Conservation (phyloP, 345 rosid species). For the Melastoma malabathricum region DNA sequence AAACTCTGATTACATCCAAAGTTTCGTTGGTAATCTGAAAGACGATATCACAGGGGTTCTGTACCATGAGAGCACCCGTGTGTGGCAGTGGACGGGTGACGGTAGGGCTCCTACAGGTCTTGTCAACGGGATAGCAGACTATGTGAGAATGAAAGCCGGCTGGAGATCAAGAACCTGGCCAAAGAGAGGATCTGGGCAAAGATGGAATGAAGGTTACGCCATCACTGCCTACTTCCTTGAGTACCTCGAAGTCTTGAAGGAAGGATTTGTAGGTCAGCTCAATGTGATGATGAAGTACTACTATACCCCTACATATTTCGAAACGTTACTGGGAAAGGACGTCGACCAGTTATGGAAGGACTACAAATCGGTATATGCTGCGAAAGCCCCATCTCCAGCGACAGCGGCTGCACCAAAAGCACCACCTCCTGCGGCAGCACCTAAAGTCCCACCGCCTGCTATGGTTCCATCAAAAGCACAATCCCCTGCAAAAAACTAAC, state of each 20-base stretch:
- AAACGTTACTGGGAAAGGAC: not conserved
- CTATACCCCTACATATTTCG: not conserved
- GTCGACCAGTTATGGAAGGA: not conserved
- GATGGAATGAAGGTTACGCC: constrained; percentile 2
- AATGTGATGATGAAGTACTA: constrained; percentile 1
- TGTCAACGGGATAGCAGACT: not conserved
- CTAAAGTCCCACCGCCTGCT: too few species aligned
- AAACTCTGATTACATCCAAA: not conserved
- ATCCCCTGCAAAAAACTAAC: too few species aligned
- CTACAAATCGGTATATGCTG: not conserved
- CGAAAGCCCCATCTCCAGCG: not conserved
- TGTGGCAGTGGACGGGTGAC: not conserved
- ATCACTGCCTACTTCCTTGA: constrained; percentile 1
- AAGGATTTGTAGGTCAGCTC: not conserved
- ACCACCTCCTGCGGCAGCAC: too few species aligned
- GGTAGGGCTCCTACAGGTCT: not conserved
- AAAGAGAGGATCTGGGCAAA: not conserved
- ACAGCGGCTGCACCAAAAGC: not conserved
- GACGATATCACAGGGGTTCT: constrained; percentile 1
- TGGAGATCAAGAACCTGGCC: not conserved
- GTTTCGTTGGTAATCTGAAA: not conserved
- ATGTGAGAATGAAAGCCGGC: not conserved
- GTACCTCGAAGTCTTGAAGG: not conserved
- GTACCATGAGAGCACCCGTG: not conserved
- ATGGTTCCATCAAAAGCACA: too few species aligned